Base-by-base conservation (phyloP, 805 yeast genomes). In the Dipodascus albidus region DNA sequence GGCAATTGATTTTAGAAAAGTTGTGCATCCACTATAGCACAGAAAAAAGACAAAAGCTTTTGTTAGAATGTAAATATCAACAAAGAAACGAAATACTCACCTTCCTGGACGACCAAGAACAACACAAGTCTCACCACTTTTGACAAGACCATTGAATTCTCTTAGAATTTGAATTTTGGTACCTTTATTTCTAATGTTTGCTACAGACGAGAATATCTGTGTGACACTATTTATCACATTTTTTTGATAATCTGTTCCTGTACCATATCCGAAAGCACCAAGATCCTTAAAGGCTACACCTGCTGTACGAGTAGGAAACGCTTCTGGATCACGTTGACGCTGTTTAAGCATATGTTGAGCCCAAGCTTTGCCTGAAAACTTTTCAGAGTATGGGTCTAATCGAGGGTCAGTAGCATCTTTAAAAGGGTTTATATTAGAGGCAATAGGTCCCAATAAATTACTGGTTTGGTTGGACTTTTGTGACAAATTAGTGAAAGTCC, bases 101-200 rank as follows among this genome's bases (percentile, higher is more conserved):
- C 49, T 47, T 47, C 88, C 88, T 1, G 88, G 88, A 67, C 85
- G 75, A 51, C 89, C 89, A 54, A 83, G 68, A 15, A 83, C 88
- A 50, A 83, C 84, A 4, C 84, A 76, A 49, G 83, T 69, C 56
- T 81, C 82, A 50, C 88, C 87, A 2, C 86, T 81, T 51, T 69
- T 70, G 53, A 81, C 70, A 2, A 76, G 52, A 17, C 82, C 88
- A 60, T 82, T 65, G 78, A 70, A 57, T 78, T 82, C 56, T 77
- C 78, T 57, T 78, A 80, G 54, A 62, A 68, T 55, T 70, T 60
- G 33, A 19, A 27, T n/a, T 64, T 67, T 52, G 58, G 79, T 82
- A 6, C 79, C 78, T 55, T 83, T 66, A 17, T 38, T 38, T 14
- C 20, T 14, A 38, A 38, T 6, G 44, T 38, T 38, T 38, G 44